Conservation (phyloP, 257 asterid genomes). For the Solanum sitiens region DNA sequence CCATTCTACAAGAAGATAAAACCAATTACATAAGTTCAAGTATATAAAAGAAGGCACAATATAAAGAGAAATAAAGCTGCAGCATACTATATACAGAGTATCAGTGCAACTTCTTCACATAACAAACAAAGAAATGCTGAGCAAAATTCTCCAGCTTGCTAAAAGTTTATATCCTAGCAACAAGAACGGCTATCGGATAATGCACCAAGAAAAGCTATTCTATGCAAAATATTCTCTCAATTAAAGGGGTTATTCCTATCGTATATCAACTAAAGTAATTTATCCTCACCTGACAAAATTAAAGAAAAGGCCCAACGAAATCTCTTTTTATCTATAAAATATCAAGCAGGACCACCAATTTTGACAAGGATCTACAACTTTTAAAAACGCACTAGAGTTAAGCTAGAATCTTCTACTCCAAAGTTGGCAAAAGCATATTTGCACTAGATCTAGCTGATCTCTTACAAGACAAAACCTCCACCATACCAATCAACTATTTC, state of each 20-base stretch:
- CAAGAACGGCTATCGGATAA: not conserved
- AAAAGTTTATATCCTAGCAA: not conserved
- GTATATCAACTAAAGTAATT: not conserved
- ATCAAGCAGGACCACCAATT: not conserved
- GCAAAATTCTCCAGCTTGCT: not conserved
- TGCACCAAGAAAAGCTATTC: not conserved
- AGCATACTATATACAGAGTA: not conserved
- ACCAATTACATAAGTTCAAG: not conserved
- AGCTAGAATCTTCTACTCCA: not conserved
- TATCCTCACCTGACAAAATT: not conserved
- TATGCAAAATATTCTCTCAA: not conserved
- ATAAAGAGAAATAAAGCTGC: not conserved
- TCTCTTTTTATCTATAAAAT: not conserved
- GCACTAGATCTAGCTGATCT: not conserved
- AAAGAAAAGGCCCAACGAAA: not conserved
- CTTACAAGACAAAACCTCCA: not conserved
- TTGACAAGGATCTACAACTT: not conserved
- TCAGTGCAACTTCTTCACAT: not conserved
- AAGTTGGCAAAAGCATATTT: not conserved
- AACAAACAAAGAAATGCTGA: not conserved
- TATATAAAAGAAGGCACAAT: not conserved
- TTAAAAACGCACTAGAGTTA: not conserved
- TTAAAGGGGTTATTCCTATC: not conserved
- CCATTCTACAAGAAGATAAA: conserved; percentile 22
- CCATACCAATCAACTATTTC: not conserved